Base-by-base conservation (phyloP, 305 asterid genomes). In the Fraxinus baroniana region DNA sequence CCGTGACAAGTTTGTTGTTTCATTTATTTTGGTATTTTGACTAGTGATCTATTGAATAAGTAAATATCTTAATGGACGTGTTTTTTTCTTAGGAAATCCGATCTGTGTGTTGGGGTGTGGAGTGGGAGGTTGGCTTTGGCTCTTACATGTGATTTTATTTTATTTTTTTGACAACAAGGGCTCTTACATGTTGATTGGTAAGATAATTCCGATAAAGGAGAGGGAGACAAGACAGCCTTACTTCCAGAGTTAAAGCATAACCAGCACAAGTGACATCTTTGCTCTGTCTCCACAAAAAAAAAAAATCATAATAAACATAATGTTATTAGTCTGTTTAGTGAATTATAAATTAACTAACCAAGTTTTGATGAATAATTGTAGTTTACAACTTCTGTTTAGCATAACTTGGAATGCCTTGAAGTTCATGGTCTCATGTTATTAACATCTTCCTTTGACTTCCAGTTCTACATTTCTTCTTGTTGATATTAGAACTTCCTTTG, bases 401-500 rank as follows among this genome's bases (percentile, higher is more conserved):
- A 66, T 26, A 66, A 26, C 35, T 26, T 24, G 74, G 74, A 26
- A 66, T 26, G 36, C 74, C 36, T 66, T 66, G 74, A 66, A 28
- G 74, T 26, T 66, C 74, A 66, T 66, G 37, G 33, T 66, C 37
- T 66, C 24, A 22, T 22, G 33, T 22, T 37, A 9, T 73, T 79
- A 35, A 24, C 81, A 32, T 55, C 73, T 36, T 22, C 17, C 36
- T 7, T 82, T 66, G 32, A 66, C 73, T 66, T 28, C 35, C 36
- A 32, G 35, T 66, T 66, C 74, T 74, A 36, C 24, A 17, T 75
- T 83, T 76, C 22, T 60, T 62, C 55, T 76, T 17, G 57, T 72
- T 32, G 32, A 39, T 73, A 72, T 76, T 72, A 41, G 77, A 20
- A 70, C 18, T 78, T 32, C 79, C 66, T 74, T 71, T 82, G 46